A percentile compares a stretch with the other conserved stretches of the same genome.
phyloP scores from a whole-genome alignment of 139 green algal species.

The Tetraselmis chui region DNA sequence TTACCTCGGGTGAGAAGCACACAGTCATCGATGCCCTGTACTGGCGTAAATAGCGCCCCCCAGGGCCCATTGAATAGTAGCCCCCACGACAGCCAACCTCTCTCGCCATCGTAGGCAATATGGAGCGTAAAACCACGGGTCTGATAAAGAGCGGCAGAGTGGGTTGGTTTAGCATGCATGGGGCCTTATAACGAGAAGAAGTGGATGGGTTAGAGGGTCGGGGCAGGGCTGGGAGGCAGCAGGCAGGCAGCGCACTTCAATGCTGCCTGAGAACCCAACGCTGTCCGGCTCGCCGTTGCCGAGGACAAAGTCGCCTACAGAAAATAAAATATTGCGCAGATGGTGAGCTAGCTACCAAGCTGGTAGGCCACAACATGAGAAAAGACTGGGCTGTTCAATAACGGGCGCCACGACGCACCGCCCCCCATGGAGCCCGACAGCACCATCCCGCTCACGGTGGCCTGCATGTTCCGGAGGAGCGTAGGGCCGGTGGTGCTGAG shows the following conservation, averaged over 20 bases:
- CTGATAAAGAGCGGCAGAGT: no score
- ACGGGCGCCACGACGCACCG: no score
- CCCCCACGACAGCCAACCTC: not conserved
- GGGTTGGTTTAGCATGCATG: no score
- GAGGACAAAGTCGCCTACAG: not conserved
- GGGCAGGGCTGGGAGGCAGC: no score
- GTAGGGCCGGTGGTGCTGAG: not conserved
- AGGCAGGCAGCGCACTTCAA: no score
- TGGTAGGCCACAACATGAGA: no score
- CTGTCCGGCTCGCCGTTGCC: not conserved
- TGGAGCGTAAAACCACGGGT: not conserved
- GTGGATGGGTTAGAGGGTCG: no score
- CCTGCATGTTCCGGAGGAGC: not conserved
- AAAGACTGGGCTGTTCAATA: no score
- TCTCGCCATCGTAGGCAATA: not conserved
- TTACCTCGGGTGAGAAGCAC: not conserved
- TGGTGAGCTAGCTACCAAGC: no score
- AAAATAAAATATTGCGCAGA: no score
- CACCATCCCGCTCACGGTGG: not conserved
- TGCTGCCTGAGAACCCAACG: not conserved
- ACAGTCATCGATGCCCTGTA: not conserved
- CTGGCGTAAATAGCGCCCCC: not conserved
- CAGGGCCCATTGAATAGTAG: not conserved
- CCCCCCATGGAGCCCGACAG: not conserved
- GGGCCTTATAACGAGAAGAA: no score